These are phyloP conservation scores for Amanita subjunquillea DNA, from an alignment of 768 basidiomycete species.

Conservation along the genomic window DNA sequence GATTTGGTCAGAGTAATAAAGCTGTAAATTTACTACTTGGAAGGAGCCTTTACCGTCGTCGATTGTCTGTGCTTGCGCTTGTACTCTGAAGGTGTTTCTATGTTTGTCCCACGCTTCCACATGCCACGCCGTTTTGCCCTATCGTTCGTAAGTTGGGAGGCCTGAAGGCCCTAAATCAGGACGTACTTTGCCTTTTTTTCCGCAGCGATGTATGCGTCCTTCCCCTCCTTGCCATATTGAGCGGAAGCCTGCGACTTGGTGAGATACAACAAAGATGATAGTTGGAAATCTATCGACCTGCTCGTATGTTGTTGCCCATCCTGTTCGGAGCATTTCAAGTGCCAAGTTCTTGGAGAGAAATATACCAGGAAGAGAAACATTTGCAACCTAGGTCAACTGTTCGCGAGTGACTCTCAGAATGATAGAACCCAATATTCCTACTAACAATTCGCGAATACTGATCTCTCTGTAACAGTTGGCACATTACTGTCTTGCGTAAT, in stretches of 20 bases:
- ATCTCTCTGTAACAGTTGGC: constrained; percentile 67
- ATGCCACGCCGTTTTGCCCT: constrained; percentile 62
- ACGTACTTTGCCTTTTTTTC: constrained; percentile 63
- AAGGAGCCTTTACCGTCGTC: not conserved
- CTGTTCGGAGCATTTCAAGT: constrained; percentile 70
- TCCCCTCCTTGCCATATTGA: constrained; percentile 64
- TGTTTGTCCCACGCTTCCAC: constrained; percentile 47
- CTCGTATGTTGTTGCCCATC: constrained; percentile 68
- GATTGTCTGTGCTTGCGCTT: constrained; percentile 49
- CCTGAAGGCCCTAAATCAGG: not conserved
- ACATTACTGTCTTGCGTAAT: constrained; percentile 50
- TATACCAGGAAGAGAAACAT: constrained; percentile 46
- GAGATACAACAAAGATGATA: not conserved
- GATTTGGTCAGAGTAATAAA: not conserved
- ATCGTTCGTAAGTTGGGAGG: not conserved
- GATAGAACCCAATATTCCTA: constrained; percentile 7
- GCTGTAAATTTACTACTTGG: not conserved
- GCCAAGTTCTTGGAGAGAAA: constrained; percentile 43
- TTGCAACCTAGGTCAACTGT: constrained; percentile 44
- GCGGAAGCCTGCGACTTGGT: constrained; percentile 41
- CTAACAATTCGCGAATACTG: constrained; percentile 78
- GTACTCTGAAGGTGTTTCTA: constrained; percentile 72
- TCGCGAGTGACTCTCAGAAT: not conserved
- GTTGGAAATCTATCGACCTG: constrained; percentile 24
- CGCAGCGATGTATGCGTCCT: constrained; percentile 49